Evolutionary conservation across 768 basidiomycete genomes (phyloP).

Genomic region (Paxillus ammoniavirescens): DNA sequence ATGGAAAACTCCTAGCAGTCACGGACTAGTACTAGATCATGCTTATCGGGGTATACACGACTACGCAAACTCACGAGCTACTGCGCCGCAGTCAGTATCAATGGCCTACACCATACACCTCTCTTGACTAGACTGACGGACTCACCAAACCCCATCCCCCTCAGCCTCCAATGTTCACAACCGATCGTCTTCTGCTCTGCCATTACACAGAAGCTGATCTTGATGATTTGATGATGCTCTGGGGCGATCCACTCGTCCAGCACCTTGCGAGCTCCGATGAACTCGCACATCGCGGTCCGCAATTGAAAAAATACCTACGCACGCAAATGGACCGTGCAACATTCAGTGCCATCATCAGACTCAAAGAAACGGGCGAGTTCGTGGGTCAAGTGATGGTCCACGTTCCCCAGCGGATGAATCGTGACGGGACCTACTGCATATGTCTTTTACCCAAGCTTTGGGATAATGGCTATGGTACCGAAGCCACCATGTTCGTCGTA

Average conservation of each 20-base stretch:
- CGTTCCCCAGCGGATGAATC: constrained; percentile 24
- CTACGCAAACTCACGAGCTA: not conserved
- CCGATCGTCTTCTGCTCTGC: constrained; percentile 34
- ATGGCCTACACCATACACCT: too few relatives aligned
- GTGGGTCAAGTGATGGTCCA: constrained; percentile 32
- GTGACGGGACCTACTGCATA: constrained; percentile 33
- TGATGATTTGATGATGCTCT: constrained; percentile 26
- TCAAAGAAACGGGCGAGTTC: constrained; percentile 29
- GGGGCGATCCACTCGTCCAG: constrained; percentile 30
- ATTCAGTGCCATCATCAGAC: constrained; percentile 29
- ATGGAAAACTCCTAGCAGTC: too few relatives aligned
- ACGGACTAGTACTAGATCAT: too few relatives aligned
- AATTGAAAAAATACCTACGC: constrained; percentile 18
- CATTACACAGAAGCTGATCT: constrained; percentile 33
- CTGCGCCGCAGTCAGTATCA: constrained; percentile 17
- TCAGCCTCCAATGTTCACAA: constrained; percentile 24
- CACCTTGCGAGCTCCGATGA: constrained; percentile 15
- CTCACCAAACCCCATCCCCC: not conserved
- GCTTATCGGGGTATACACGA: too few relatives aligned
- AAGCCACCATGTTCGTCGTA: constrained; percentile 39
- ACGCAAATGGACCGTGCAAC: constrained; percentile 23
- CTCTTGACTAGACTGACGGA: not conserved
- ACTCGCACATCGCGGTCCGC: constrained; percentile 11
- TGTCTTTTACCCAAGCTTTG: constrained; percentile 33
- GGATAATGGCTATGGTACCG: constrained; percentile 41